Evolutionary conservation across 106 monocot genomes (phyloP).

Genomic region (Platanthera zijinensis): DNA sequence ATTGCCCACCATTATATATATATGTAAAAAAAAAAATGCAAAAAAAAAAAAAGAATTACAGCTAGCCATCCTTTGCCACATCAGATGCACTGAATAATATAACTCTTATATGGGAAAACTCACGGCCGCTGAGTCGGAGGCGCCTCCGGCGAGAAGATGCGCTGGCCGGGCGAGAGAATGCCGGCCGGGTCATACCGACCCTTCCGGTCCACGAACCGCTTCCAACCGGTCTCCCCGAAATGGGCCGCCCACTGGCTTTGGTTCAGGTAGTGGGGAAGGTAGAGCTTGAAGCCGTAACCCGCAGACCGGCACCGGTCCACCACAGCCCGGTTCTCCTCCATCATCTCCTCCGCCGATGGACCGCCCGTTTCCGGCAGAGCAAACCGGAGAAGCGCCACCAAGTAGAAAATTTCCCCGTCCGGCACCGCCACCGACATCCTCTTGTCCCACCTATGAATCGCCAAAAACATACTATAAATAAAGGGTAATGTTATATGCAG

Average conservation of each 20-base stretch:
- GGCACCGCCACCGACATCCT: constrained; percentile 73
- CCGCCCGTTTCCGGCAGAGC: constrained; percentile 46
- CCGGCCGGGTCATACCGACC: constrained; percentile 57
- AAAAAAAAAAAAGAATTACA: too few species aligned
- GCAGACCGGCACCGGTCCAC: constrained; percentile 39
- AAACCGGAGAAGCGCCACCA: constrained; percentile 89
- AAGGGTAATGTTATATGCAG: too few species aligned
- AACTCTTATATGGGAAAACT: neutral
- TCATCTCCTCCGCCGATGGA: constrained; percentile 40
- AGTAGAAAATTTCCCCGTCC: constrained; percentile 68
- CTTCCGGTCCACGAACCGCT: constrained; percentile 60
- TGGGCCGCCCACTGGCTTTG: constrained; percentile 59
- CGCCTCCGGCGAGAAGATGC: constrained; percentile 36
- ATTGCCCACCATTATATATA: too few species aligned
- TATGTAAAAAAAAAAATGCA: too few species aligned
- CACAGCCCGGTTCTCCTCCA: constrained; percentile 66
- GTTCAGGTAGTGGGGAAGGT: constrained; percentile 64
- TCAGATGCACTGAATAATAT: too few species aligned
- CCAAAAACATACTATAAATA: too few species aligned
- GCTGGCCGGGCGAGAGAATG: constrained; percentile 74
- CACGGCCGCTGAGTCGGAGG: neutral
- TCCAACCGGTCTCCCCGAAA: constrained; percentile 58
- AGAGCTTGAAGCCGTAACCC: constrained; percentile 85
- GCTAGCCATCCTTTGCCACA: too few species aligned
- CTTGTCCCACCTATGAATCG: constrained; percentile 61